Percentiles rank a stretch among this genome's conserved stretches.
These are phyloP conservation scores for Cornus suecica DNA, from an alignment of 148 eudicot species.

Conservation along the genomic window DNA sequence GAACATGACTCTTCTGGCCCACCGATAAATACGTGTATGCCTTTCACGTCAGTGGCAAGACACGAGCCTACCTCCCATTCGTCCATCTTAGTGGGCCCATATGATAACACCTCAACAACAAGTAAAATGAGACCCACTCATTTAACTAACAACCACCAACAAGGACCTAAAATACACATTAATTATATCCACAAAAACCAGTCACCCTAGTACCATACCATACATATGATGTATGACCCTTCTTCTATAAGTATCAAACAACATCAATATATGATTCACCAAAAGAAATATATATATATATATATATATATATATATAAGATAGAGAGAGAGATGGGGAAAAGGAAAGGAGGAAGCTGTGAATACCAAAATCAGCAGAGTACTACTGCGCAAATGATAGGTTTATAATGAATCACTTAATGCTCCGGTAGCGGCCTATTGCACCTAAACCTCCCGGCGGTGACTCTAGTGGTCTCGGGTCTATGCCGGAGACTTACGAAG, in stretches of 20 bases:
- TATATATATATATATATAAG: too few species aligned
- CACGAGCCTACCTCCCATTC: background rate
- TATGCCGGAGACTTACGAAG: background rate
- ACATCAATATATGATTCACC: too few species aligned
- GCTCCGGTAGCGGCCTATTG: slow-evolving; percentile 60
- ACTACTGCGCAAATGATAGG: slow-evolving; percentile 1
- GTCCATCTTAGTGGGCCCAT: background rate
- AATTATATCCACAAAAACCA: background rate
- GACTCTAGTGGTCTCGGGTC: slow-evolving; percentile 10
- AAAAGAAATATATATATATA: too few species aligned
- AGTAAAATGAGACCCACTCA: background rate
- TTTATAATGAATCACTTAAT: slow-evolving; percentile 26
- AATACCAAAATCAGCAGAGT: background rate
- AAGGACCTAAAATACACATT: background rate
- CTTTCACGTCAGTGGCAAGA: background rate
- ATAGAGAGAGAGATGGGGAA: background rate
- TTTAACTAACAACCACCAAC: background rate
- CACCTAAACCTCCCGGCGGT: slow-evolving; percentile 39
- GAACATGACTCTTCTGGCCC: too few species aligned
- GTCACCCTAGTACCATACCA: too few species aligned
- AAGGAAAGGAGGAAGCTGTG: background rate
- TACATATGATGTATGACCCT: too few species aligned
- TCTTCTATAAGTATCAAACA: background rate
- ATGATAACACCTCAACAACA: background rate
- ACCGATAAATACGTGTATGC: background rate